Evolutionary conservation across 2,329 filamentous ascomycete species (phyloP), one percentile per base, ranked within the genome.

Genomic region (Anisogramma anomala): DNA sequence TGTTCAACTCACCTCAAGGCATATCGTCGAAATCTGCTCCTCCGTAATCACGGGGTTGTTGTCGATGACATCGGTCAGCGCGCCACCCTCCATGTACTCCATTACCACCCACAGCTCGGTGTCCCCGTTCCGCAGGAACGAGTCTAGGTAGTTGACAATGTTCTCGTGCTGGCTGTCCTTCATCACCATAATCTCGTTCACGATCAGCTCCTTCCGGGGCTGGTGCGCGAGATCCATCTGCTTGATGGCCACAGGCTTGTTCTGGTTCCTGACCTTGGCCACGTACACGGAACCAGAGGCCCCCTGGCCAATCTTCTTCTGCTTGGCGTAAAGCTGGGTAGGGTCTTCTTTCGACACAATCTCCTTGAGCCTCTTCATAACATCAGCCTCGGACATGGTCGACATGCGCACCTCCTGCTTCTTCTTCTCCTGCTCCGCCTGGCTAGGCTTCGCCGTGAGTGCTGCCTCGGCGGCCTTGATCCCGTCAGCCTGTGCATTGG

Each of bases 141-240:
- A 88, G 53, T 98, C 91, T 25, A 98, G 68, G 66, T 94, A 98
- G 65, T 98, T 98, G 63, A 98, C 91, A 68, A 98, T 98, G 63
- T 98, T 98, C 47, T 83, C 81, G 62, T 98, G 91, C 59, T 88
- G 84, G 69, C 86, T 94, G 66, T 98, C 91, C 68, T 96, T 95
- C 91, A 98, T 98, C 46, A 98, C 91, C 67, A 98, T 93, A 57
- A 98, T 98, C 58, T 98, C 91, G 61, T 98, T 98, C 39, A 98
- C 91, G 56, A 98, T 98, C 55, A 98, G 68, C 64, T 98, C 91
- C 70, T 98, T 98, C 45, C 91, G 76, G 35, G 91, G 91, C 62
- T 98, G 91, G 58, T 94, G 91, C 37, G 89, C 86, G 42, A 98
- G 75, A 65, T 98, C 91, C 91, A 98, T 98, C 66, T 98, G 91